Conservation (phyloP, 1,284 basidiomycete species). For the Ganoderma meredithae region DNA sequence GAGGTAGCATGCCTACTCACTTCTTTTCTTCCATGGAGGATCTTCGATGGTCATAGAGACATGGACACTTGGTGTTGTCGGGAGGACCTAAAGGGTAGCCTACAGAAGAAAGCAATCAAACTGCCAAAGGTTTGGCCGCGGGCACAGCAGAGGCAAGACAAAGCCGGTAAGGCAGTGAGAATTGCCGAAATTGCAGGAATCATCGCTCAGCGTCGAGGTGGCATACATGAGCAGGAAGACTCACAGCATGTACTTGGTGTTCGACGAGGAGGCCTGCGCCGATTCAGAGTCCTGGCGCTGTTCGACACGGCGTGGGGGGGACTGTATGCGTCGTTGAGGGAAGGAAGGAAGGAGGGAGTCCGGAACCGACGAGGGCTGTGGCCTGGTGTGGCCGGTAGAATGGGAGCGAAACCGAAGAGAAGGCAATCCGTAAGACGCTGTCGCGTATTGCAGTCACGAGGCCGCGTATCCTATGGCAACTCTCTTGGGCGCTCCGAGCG, state of each 20-base stretch:
- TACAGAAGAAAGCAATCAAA: not conserved
- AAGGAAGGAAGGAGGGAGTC: conserved; percentile 15
- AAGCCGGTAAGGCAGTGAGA: not conserved
- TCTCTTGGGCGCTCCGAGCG: conserved; percentile 17
- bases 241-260: conserved; percentile 28
- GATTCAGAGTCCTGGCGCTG: conserved; percentile 10
- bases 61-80: conserved; percentile 29
- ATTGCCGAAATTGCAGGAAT: conserved; percentile 16
- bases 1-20: conserved; percentile 37
- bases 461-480: conserved; percentile 31
- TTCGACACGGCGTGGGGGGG: conserved; percentile 16
- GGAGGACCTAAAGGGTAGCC: not conserved
- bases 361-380: conserved; percentile 14
- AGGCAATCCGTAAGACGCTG: conserved; percentile 27
- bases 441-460: conserved; percentile 31
- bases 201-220: conserved; percentile 4
- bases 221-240: conserved; percentile 8
- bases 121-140: conserved; percentile 12
- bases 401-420: conserved; percentile 14
- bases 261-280: conserved; percentile 12
- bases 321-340: conserved; percentile 22
- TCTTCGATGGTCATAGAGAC: conserved; percentile 44
- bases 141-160: not conserved
- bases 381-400: conserved; percentile 7
- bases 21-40: conserved; percentile 52